Percentiles rank a stretch among this genome's conserved stretches.
phyloP scores from a whole-genome alignment of 2,329 filamentous ascomycete genomes.

The Dothideomycetes sp. region DNA sequence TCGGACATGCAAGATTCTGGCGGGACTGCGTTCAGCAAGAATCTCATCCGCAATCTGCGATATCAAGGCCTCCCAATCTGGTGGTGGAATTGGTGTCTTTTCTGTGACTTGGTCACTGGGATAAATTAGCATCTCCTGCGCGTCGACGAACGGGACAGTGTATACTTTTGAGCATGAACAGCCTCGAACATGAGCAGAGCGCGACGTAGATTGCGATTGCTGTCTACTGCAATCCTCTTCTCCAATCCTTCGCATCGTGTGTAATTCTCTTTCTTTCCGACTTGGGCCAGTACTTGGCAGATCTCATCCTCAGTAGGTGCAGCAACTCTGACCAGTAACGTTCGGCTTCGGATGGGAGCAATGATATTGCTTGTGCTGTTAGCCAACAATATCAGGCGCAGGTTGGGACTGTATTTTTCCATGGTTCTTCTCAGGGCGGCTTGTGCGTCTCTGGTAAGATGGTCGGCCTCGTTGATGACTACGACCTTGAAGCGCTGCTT shows the following conservation, averaged over 20 bases:
- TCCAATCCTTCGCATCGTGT: constrained; percentile 67
- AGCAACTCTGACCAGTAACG: constrained; percentile 81
- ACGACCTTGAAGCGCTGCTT: constrained; percentile 96
- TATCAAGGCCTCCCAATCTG: constrained; percentile 94
- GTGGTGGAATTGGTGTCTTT: constrained; percentile 79
- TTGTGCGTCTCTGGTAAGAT: constrained; percentile 87
- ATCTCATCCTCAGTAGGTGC: constrained; percentile 84
- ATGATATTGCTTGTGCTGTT: constrained; percentile 98
- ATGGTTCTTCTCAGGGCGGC: constrained; percentile 90
- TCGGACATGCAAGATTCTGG: constrained; percentile 76
- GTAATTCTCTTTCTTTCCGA: constrained; percentile 76
- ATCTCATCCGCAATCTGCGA: constrained; percentile 86
- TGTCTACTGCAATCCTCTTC: constrained; percentile 77
- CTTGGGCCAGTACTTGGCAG: constrained; percentile 58
- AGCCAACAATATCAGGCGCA: constrained; percentile 82
- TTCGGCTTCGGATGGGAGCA: constrained; percentile 90
- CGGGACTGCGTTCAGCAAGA: constrained; percentile 83
- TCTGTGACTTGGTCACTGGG: constrained; percentile 81
- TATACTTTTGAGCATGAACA: constrained; percentile 92
- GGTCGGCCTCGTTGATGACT: constrained; percentile 97
- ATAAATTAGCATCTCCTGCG: not conserved
- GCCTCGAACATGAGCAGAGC: constrained; percentile 96
- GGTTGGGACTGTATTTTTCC: constrained; percentile 97
- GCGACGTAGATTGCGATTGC: constrained; percentile 78
- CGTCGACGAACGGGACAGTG: not conserved